Conservation (phyloP, 495 filamentous ascomycete species). For the Neurospora sp. region DNA sequence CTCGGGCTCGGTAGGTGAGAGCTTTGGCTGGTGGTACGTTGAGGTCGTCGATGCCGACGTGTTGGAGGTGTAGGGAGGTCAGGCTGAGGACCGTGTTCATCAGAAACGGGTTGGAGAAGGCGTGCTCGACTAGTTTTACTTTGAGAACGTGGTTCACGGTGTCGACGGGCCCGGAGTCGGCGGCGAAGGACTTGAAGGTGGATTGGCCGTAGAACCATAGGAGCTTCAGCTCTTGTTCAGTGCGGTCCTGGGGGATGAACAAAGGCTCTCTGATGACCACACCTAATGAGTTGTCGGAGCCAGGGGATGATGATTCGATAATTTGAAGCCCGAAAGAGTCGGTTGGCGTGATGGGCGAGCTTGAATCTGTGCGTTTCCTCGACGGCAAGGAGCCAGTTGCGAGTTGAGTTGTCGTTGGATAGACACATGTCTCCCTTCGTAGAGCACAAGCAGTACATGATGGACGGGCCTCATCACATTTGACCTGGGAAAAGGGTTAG, state of each 20-base stretch:
- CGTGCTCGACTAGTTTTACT: slow-evolving; percentile 34
- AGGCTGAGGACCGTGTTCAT: slow-evolving; percentile 40
- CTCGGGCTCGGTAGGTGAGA: slow-evolving; percentile 28
- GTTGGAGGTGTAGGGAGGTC: slow-evolving; percentile 32
- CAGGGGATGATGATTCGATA: slow-evolving; percentile 6
- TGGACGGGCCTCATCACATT: slow-evolving; percentile 42
- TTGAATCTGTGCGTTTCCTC: not conserved
- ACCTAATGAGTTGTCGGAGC: not conserved
- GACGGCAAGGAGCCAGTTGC: slow-evolving; percentile 5
- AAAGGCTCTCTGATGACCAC: slow-evolving; percentile 26
- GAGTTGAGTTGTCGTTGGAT: slow-evolving; percentile 10
- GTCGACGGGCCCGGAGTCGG: slow-evolving; percentile 17
- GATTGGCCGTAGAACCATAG: slow-evolving; percentile 31
- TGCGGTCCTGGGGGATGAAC: slow-evolving; percentile 18
- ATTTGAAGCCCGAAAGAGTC: not conserved
- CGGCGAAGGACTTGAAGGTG: slow-evolving; percentile 29
- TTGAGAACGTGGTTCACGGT: slow-evolving; percentile 28
- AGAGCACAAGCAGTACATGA: slow-evolving; percentile 34
- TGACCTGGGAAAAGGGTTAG: slow-evolving; percentile 13
- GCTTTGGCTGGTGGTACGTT: slow-evolving; percentile 9
- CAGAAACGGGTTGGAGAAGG: slow-evolving; percentile 37
- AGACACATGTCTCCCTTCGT: slow-evolving; percentile 34
- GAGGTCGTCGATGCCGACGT: slow-evolving; percentile 13
- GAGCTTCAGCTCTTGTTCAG: slow-evolving; percentile 29
- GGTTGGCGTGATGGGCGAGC: not conserved